Evolutionary conservation across 306 rosid genomes (phyloP).

Genomic region (Cicer bijugum): DNA sequence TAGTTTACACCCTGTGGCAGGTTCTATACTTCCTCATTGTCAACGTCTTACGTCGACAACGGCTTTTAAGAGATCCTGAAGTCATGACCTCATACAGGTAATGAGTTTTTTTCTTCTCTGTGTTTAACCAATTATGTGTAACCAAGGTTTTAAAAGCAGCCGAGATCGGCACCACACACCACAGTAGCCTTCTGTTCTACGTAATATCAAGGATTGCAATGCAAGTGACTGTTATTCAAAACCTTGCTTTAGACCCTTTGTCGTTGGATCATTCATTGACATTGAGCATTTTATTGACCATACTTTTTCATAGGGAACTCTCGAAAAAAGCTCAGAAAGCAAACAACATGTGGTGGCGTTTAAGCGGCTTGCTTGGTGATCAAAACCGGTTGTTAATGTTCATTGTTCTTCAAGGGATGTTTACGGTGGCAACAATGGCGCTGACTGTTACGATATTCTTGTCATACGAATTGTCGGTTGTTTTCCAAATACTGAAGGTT

Average conservation of each 20-base stretch:
- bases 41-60: constrained; percentile 79
- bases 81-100: constrained; percentile 97
- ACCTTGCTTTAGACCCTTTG: neutral
- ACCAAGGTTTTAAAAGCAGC: neutral
- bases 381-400: constrained; percentile 85
- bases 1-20: constrained; percentile 87
- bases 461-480: constrained; percentile 68
- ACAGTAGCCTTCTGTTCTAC: neutral
- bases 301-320: constrained; percentile 66
- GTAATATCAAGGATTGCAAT: neutral
- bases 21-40: constrained; percentile 82
- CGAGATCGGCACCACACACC: neutral
- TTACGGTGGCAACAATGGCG: constrained; percentile 90
- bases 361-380: constrained; percentile 91
- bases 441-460: constrained; percentile 88
- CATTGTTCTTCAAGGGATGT: constrained; percentile 74
- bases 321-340: constrained; percentile 94
- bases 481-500: constrained; percentile 86
- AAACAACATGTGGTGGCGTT: constrained; percentile 87
- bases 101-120: neutral
- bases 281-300: neutral
- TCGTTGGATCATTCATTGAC: neutral
- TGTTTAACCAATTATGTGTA: neutral
- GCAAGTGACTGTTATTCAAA: neutral
- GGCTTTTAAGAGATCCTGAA: constrained; percentile 86